A percentile compares a stretch with the other conserved stretches of the same genome.
Conservation (phyloP, 169 alveolate genomes). For the Plasmodium cynomolgi region DNA sequence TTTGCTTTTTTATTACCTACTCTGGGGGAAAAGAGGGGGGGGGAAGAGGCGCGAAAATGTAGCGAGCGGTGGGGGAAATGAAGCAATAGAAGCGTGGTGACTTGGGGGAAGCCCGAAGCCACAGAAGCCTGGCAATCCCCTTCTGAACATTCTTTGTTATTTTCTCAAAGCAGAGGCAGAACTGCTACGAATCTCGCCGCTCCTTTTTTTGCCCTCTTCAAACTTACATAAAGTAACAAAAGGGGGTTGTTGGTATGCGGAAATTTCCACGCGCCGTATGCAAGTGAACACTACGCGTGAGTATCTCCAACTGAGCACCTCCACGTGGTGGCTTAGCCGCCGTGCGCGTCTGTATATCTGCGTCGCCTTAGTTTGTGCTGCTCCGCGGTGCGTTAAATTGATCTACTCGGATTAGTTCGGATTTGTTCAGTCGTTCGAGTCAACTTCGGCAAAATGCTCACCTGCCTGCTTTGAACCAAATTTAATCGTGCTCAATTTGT, state of each 20-base stretch:
- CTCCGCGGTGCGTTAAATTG: neutral
- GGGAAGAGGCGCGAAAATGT: neutral
- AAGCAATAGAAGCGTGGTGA: neutral
- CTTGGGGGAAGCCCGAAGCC: too few relatives aligned
- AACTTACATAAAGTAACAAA: conserved; percentile 46
- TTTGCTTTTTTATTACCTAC: neutral
- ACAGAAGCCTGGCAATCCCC: neutral
- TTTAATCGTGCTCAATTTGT: neutral
- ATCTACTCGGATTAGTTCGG: neutral
- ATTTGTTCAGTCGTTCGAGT: neutral
- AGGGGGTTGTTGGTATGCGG: neutral
- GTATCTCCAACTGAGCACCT: neutral
- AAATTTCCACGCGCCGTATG: neutral
- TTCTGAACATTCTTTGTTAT: too few relatives aligned
- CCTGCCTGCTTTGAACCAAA: neutral
- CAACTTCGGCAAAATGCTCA: neutral
- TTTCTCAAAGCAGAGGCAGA: neutral
- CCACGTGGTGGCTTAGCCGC: neutral
- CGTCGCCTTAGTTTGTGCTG: neutral
- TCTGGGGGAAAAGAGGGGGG: neutral
- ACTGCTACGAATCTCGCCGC: neutral
- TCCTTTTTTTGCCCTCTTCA: neutral
- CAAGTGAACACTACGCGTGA: neutral
- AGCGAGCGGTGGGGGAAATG: neutral
- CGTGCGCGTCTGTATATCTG: neutral